Evolutionary conservation across 2,329 filamentous ascomycete species (phyloP).

Genomic region (Geosmithia morbida): DNA sequence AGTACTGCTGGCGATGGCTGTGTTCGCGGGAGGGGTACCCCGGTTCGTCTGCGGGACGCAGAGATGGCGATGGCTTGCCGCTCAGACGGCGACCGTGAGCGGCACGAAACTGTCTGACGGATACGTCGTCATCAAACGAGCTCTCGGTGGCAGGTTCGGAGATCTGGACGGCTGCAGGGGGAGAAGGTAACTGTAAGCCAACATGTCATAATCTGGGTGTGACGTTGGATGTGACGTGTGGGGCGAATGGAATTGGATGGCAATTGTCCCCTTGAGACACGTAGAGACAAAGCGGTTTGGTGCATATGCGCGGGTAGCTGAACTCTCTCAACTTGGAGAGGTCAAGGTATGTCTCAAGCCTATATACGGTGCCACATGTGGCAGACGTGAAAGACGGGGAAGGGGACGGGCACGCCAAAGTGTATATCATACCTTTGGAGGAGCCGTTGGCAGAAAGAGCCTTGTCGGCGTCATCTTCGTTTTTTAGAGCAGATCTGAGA

Average conservation of each 20-base stretch:
- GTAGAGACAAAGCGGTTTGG: too few relatives aligned
- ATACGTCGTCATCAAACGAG: conserved; percentile 16
- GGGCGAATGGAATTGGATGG: not conserved
- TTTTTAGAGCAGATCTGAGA: conserved; percentile 27
- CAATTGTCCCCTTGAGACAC: too few relatives aligned
- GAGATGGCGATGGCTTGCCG: conserved; percentile 15
- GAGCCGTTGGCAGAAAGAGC: conserved; percentile 19
- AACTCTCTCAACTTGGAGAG: too few relatives aligned
- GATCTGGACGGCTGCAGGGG: conserved; percentile 36
- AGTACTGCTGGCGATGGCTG: conserved; percentile 17
- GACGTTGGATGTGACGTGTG: not conserved
- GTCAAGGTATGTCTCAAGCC: too few relatives aligned
- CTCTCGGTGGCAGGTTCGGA: conserved; percentile 30
- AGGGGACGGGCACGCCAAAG: not conserved
- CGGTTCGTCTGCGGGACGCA: conserved; percentile 7
- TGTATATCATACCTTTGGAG: conserved; percentile 25
- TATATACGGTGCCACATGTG: too few relatives aligned
- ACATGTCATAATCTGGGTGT: too few relatives aligned
- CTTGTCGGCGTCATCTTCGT: conserved; percentile 24
- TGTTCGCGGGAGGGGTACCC: conserved; percentile 2
- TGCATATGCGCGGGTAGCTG: too few relatives aligned
- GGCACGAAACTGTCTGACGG: conserved; percentile 16
- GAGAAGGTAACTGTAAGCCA: conserved; percentile 3
- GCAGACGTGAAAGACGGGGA: too few relatives aligned
- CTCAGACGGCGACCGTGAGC: conserved; percentile 17